Evolutionary conservation across 768 basidiomycete genomes (phyloP), one percentile per base, ranked within the genome.

Genomic region (Kwoniella heveanensis): DNA sequence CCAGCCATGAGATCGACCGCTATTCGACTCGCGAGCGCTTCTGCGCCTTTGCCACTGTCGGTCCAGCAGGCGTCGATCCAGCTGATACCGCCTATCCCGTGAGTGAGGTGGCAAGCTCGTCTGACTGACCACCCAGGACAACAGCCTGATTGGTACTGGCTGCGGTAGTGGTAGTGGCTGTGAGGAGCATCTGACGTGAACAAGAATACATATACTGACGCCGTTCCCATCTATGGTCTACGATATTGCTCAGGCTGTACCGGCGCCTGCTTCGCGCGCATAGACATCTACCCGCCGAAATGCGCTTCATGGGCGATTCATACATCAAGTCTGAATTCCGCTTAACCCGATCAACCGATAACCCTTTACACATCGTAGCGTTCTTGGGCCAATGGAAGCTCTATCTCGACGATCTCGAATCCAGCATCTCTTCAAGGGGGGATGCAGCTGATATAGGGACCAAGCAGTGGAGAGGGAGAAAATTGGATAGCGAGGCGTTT

Each of bases 371-470:
- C 77, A 87, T 97, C 65, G 95, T 98, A 77, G 93, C 92, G 1
- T 99, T 99, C 76, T 83, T 98, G 9, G 88, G 89, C 2, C 91
- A 97, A 73, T 99, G 95, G 95, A 96, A 95, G 79, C 78, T 85
- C 62, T 98, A 99, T 79, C 84, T 97, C 60, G 91, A 95, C 70
- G 80, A 85, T 64, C 77, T 81, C 1, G 67, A 77, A 54, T 4
- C 64, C 89, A 32, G 87, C 87, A 49, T 32, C 17, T 13, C 36
- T n/a, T 9, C 27, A n/a, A 21, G 53, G 54, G 4, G 48, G 62
- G 57, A 70, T 55, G 49, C 32, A n/a, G 62, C 66, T 39, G 21
- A 22, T n/a, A 37, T 37, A 6, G 39, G 39, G 39, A 44, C 39
- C 3, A 10, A 37, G 8, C 17, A 44, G 37, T 71, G 63, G 66